Evolutionary conservation across 768 basidiomycete species (phyloP), one percentile per base, ranked within the genome.

Genomic region (Suillus bovinus): DNA sequence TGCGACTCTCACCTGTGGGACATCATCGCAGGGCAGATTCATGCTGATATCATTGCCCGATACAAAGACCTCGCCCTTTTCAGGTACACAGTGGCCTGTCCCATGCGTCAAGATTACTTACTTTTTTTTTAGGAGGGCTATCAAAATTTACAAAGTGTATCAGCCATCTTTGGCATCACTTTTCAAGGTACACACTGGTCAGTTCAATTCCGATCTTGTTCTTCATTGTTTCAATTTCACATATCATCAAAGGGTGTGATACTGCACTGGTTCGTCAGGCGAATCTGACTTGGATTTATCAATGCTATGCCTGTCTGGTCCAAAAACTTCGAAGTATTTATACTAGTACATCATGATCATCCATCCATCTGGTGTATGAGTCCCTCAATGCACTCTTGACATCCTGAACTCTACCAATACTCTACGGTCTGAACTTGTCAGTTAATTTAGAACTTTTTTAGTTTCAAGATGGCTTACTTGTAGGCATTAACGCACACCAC

Each of bases 31-130:
- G 76, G 80, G 42, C 81, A 83, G 64, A 70, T 85, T 39, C 86
- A 87, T 67, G 71, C 72, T 13, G 76, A 78, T 60, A 84, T 90
- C 74, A 77, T 89, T 33, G 78, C 81, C 11, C 86, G 86, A 62
- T 91, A 86, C 74, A 83, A 83, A 67, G 87, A 88, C 54, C 78
- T 94, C 27, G 85, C 89, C 1, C 78, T 87, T 33, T 90, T 91
- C 71, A 84, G 91, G 91, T 88, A 54, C 58, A 66, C n/a, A 29
- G 11, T 24, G 17, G 67, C 46, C 16, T 34, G 7, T 56, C 36
- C 13, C n/a, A 59, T 50, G 49, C 41, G 34, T n/a, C n/a, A 58
- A 8, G n/a, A 38, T 34, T 17, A 58, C 55, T 52, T 59, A 55
- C 24, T n/a, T 17, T 47, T 57, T 66, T 59, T 33, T 14, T 57